Conservation (phyloP, 768 basidiomycete species). For the Harrya chromipes region DNA sequence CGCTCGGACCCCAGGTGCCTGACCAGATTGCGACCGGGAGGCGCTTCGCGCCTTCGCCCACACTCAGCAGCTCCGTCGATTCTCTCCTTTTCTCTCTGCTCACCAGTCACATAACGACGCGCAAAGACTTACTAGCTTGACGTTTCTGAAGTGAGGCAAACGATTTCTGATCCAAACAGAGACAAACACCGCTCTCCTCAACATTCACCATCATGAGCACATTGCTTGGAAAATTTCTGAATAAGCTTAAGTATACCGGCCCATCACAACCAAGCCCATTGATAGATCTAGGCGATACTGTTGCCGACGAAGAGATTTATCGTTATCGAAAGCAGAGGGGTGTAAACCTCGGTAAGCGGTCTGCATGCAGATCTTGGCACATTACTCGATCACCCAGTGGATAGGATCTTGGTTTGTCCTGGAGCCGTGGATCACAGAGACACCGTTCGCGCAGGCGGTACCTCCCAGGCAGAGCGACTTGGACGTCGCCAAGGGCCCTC, state of each 20-base stretch:
- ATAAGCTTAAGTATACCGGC: slow-evolving; percentile 13
- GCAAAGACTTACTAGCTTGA: no score
- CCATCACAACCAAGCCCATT: slow-evolving; percentile 1
- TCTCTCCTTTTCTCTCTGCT: no score
- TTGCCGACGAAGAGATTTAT: slow-evolving; percentile 33
- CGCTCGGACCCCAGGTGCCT: no score
- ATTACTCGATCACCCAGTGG: slow-evolving; percentile 7
- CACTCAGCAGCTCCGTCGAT: no score
- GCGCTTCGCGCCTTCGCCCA: no score
- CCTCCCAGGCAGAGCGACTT: slow-evolving; percentile 63
- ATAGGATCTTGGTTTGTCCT: slow-evolving; percentile 77
- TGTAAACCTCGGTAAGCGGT: slow-evolving; percentile 67
- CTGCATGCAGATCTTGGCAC: not conserved
- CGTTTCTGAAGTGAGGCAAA: no score
- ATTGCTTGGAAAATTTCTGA: slow-evolving; percentile 11
- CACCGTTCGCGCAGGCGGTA: slow-evolving; percentile 52
- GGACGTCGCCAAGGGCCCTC: slow-evolving; percentile 58
- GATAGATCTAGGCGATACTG: slow-evolving; percentile 4
- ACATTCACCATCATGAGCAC: slow-evolving; percentile 7
- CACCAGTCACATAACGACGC: no score
- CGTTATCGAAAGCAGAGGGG: slow-evolving; percentile 73
- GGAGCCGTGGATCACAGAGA: slow-evolving; percentile 69
- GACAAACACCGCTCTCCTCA: not conserved
- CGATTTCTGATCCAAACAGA: no score
- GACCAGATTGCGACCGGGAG: no score